Evolutionary conservation across 2,329 filamentous ascomycete genomes (phyloP).

Genomic region (Trichoderma semiorbis): DNA sequence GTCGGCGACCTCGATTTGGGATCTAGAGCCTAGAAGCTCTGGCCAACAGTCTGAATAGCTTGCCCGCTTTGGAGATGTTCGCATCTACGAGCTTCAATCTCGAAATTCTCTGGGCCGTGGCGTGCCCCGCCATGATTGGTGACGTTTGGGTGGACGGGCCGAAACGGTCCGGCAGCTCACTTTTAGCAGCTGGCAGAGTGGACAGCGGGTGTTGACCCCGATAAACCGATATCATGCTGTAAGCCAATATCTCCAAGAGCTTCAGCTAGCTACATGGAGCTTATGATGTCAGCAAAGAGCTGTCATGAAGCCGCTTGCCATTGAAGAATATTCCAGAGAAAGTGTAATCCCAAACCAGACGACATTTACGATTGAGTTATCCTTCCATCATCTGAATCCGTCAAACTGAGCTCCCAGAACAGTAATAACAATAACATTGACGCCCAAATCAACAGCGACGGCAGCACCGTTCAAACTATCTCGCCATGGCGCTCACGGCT

Average conservation of each 20-base stretch:
- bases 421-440: background rate
- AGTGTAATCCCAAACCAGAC: background rate
- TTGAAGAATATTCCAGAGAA: background rate
- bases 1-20: background rate
- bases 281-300: background rate
- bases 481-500: constrained; percentile 5
- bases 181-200: background rate
- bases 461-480: background rate
- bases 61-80: background rate
- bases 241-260: background rate
- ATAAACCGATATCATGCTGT: background rate
- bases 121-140: constrained; percentile 12
- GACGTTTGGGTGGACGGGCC: background rate
- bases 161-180: background rate
- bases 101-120: constrained; percentile 10
- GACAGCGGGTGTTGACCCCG: background rate
- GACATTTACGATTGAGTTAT: background rate
- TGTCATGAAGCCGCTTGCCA: background rate
- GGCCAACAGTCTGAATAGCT: background rate
- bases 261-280: background rate
- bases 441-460: background rate
- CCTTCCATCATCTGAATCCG: background rate
- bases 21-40: background rate
- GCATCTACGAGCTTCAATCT: background rate
- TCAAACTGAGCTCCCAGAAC: background rate